These are phyloP conservation scores for Annulohypoxylon bovei DNA, from an alignment of 495 filamentous ascomycete genomes.

Conservation along the genomic window DNA sequence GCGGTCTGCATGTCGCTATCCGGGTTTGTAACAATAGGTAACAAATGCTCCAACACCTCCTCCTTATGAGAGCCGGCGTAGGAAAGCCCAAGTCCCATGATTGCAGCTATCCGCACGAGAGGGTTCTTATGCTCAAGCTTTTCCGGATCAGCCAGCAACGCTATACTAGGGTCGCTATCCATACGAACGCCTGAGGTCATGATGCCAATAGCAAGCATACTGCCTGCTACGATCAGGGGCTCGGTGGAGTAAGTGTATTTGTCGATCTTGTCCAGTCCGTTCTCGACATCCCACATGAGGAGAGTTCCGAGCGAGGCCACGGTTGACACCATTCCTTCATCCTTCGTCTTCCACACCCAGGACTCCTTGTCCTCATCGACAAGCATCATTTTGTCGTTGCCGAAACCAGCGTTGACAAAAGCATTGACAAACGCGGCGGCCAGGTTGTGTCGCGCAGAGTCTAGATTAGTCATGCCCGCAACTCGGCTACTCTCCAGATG, in stretches of 20 bases:
- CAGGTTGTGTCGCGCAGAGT: conserved; percentile 94
- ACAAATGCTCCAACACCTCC: conserved; percentile 78
- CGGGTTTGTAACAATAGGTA: conserved; percentile 86
- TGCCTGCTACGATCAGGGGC: conserved; percentile 87
- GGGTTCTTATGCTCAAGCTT: conserved; percentile 80
- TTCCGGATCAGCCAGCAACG: conserved; percentile 80
- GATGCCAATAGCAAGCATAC: conserved; percentile 88
- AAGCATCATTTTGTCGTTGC: conserved; percentile 97
- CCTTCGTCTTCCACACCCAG: conserved; percentile 99
- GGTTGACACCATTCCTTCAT: conserved; percentile 96
- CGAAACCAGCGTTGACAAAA: conserved; percentile 95
- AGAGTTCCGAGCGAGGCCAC: conserved; percentile 92
- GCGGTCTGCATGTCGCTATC: conserved; percentile 91
- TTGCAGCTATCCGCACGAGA: conserved; percentile 78
- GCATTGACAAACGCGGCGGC: conserved; percentile 96
- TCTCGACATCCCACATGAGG: conserved; percentile 89
- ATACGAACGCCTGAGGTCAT: conserved; percentile 89
- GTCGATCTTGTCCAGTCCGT: conserved; percentile 89
- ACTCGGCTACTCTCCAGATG: conserved; percentile 95
- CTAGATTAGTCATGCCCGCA: conserved; percentile 89
- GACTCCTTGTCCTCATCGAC: conserved; percentile 80
- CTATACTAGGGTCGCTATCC: conserved; percentile 87
- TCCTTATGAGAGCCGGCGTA: conserved; percentile 93
- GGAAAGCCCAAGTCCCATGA: conserved; percentile 94
- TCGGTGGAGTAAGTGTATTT: conserved; percentile 87